A percentile compares a stretch with the other conserved stretches of the same genome.
Conservation (phyloP, 2,329 filamentous ascomycete genomes). For the Alternaria sp. region DNA sequence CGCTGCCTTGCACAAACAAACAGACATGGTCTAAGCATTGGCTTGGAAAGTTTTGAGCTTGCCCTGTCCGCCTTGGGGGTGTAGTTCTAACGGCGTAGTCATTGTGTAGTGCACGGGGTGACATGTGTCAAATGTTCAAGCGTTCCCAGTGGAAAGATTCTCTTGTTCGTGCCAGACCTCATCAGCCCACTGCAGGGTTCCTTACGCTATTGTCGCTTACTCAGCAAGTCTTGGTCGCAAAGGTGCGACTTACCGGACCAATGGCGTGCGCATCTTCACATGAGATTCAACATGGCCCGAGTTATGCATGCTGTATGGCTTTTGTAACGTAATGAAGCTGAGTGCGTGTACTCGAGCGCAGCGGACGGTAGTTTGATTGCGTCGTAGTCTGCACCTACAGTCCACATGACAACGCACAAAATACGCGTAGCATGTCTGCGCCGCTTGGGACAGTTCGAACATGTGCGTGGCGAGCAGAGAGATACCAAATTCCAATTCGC, state of each 20-base stretch:
- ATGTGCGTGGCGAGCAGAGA: not conserved
- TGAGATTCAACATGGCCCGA: not conserved
- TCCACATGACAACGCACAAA: not conserved
- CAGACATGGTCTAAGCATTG: no score
- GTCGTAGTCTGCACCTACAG: not conserved
- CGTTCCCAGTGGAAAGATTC: not conserved
- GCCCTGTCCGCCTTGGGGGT: not conserved
- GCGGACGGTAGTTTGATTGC: not conserved
- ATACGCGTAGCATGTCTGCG: not conserved
- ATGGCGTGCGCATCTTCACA: not conserved
- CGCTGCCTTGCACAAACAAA: fast-evolving
- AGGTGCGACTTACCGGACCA: not conserved
- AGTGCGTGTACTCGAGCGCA: not conserved
- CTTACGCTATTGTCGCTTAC: not conserved
- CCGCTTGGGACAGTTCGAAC: not conserved
- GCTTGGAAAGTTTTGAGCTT: not conserved
- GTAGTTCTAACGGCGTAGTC: not conserved
- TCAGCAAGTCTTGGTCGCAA: not conserved
- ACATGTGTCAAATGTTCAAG: not conserved
- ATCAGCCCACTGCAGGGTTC: constrained; percentile 1
- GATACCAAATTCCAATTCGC: not conserved
- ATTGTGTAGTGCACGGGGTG: not conserved
- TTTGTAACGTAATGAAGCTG: not conserved
- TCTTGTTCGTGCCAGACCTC: not conserved
- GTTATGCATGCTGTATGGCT: not conserved